These are phyloP conservation scores for Marasmius oreades DNA, from an alignment of 1,284 basidiomycete species.

Conservation along the genomic window DNA sequence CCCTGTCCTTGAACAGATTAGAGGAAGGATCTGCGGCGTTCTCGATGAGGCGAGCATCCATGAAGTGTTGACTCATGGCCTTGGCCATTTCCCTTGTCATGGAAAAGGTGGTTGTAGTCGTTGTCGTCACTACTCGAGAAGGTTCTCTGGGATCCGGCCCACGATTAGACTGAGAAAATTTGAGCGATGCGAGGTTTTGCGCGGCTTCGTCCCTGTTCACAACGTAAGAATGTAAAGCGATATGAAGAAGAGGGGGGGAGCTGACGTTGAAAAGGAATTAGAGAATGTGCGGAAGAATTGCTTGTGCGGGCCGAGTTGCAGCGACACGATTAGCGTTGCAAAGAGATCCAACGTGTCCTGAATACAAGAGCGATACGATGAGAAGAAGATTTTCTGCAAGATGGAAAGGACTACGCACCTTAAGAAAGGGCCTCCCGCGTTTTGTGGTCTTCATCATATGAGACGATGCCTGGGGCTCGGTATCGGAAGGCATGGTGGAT, in stretches of 20 bases:
- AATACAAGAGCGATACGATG: slow-evolving; percentile 11
- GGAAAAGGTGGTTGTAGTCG: slow-evolving; percentile 98
- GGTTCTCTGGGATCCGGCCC: slow-evolving; percentile 97
- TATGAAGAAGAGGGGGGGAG: slow-evolving; percentile 11
- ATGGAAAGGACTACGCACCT: slow-evolving; percentile 46
- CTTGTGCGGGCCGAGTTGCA: slow-evolving; percentile 86
- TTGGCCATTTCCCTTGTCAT: slow-evolving; percentile 99
- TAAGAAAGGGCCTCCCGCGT: slow-evolving; percentile 90
- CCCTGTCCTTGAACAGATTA: slow-evolving; percentile 94
- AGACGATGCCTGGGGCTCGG: slow-evolving; percentile 56
- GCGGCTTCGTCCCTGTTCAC: slow-evolving; percentile 88
- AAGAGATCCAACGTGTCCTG: slow-evolving; percentile 98
- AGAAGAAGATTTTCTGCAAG: slow-evolving; percentile 2
- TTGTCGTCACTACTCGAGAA: slow-evolving; percentile 95
- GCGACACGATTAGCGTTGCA: slow-evolving; percentile 93
- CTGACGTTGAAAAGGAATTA: slow-evolving; percentile 89
- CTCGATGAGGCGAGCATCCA: slow-evolving; percentile 97
- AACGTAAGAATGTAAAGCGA: slow-evolving; percentile 15
- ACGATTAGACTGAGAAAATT: slow-evolving; percentile 98
- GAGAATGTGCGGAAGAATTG: slow-evolving; percentile 95
- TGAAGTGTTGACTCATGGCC: slow-evolving; percentile 98
- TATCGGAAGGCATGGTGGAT: slow-evolving; percentile 34
- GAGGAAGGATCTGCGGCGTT: slow-evolving; percentile 90
- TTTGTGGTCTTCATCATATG: slow-evolving; percentile 98
- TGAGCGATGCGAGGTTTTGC: slow-evolving; percentile 90